Percentiles rank a stretch among this genome's conserved stretches.
Evolutionary conservation across 1,139 yeast species (phyloP).

Genomic region (Meyerozyma smithsonii): DNA sequence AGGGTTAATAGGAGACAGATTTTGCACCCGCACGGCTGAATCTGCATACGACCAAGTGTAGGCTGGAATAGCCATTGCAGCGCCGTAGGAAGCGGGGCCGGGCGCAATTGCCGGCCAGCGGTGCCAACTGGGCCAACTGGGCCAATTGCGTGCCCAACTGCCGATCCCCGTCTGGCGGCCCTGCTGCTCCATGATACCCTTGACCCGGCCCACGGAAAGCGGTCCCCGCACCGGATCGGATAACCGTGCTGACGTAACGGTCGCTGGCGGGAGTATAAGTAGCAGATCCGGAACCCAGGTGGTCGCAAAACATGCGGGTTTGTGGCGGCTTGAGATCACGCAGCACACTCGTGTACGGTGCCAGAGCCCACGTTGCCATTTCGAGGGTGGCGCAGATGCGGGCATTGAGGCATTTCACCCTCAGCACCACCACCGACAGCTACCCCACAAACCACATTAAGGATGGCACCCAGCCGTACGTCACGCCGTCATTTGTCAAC

Average conservation of each 20-base stretch:
- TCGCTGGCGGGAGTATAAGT: neutral
- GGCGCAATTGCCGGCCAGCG: too few relatives aligned
- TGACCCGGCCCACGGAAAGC: conserved; percentile 1
- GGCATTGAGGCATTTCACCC: conserved; percentile 12
- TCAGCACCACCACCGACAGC: conserved; percentile 27
- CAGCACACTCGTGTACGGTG: neutral
- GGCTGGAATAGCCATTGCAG: too few relatives aligned
- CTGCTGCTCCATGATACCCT: neutral
- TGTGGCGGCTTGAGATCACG: neutral
- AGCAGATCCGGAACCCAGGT: neutral
- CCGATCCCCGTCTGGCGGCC: neutral
- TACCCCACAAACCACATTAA: conserved; percentile 48
- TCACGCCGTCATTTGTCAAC: conserved; percentile 55
- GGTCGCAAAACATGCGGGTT: neutral
- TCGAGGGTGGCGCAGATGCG: neutral
- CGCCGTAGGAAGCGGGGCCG: too few relatives aligned
- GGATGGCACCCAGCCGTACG: conserved; percentile 37
- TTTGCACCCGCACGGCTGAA: conserved; percentile 1
- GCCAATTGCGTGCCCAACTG: neutral
- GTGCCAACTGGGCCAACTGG: neutral
- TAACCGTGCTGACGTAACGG: conserved; percentile 2
- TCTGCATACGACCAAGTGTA: neutral
- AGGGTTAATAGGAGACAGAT: neutral
- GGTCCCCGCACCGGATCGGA: conserved; percentile 1
- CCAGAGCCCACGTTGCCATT: neutral